Conservation (phyloP, 148 eudicot species). For the Mesembryanthemum crystallinum region DNA sequence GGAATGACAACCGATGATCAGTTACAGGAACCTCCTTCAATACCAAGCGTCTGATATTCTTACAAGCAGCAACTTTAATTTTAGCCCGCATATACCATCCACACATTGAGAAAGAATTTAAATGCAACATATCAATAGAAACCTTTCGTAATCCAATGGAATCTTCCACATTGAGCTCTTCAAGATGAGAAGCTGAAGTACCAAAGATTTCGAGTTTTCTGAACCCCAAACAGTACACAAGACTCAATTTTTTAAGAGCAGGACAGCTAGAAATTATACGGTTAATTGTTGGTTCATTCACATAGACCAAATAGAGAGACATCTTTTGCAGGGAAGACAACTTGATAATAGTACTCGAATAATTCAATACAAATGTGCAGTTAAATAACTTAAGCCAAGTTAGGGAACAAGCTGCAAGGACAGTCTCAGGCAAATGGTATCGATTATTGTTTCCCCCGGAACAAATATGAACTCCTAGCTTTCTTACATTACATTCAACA, state of each 20-base stretch:
- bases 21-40: not conserved
- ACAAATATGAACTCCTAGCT: not conserved
- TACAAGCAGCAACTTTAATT: not conserved
- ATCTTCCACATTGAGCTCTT: not conserved
- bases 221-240: not conserved
- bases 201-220: not conserved
- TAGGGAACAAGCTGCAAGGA: not conserved
- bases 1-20: not conserved
- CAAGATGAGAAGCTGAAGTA: not conserved
- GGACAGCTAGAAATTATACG: not conserved
- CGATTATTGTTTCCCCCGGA: not conserved
- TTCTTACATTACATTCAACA: not conserved
- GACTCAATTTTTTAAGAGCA: not conserved
- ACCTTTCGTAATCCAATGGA: not conserved
- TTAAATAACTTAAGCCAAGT: not conserved
- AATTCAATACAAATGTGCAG: not conserved
- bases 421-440: not conserved
- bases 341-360: not conserved
- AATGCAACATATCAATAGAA: not conserved
- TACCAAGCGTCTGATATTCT: not conserved
- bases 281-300: not conserved
- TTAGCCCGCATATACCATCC: not conserved
- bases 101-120: not conserved
- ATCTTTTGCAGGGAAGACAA: not conserved
- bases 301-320: not conserved